Percentiles rank a stretch among this genome's conserved stretches.
These are phyloP conservation scores for Penicillium sp. DNA, from an alignment of 2,329 filamentous ascomycete species.

Conservation along the genomic window DNA sequence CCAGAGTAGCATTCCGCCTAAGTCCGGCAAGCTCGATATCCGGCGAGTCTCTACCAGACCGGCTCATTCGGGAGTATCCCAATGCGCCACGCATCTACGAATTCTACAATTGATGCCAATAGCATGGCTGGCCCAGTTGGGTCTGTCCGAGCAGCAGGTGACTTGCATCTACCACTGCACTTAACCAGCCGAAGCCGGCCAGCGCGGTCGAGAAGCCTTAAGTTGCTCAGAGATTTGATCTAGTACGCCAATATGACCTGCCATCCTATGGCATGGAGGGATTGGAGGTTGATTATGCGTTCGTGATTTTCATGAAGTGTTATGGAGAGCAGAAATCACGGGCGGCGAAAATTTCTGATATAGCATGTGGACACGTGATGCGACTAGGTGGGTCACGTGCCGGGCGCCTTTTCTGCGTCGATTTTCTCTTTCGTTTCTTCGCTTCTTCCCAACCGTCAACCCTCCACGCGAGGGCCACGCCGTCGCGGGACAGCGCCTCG, in stretches of 20 bases:
- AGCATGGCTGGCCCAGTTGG: background rate
- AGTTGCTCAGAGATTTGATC: constrained; percentile 35
- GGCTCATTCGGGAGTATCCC: no score
- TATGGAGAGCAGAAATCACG: constrained; percentile 28
- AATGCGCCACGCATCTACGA: no score
- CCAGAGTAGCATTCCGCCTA: no score
- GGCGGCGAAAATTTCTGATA: constrained; percentile 17
- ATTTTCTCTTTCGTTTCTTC: constrained; percentile 6
- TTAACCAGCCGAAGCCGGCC: constrained; percentile 25
- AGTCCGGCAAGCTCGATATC: no score
- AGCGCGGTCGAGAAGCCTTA: constrained; percentile 35
- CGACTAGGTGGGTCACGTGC: constrained; percentile 13
- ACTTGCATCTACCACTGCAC: constrained; percentile 36
- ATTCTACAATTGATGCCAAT: background rate
- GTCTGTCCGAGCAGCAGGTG: constrained; percentile 42
- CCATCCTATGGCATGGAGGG: constrained; percentile 43
- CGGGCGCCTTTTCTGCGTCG: background rate
- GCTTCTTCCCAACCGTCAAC: background rate
- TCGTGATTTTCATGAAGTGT: constrained; percentile 43
- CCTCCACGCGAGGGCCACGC: no score
- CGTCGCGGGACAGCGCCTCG: background rate
- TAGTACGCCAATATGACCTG: constrained; percentile 51
- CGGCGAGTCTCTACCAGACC: no score
- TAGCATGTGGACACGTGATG: constrained; percentile 17
- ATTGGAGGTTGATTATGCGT: constrained; percentile 52